A percentile compares a stretch with the other conserved stretches of the same genome.
phyloP scores from a whole-genome alignment of 2,329 filamentous ascomycete genomes.

The Calonectria pteridis region DNA sequence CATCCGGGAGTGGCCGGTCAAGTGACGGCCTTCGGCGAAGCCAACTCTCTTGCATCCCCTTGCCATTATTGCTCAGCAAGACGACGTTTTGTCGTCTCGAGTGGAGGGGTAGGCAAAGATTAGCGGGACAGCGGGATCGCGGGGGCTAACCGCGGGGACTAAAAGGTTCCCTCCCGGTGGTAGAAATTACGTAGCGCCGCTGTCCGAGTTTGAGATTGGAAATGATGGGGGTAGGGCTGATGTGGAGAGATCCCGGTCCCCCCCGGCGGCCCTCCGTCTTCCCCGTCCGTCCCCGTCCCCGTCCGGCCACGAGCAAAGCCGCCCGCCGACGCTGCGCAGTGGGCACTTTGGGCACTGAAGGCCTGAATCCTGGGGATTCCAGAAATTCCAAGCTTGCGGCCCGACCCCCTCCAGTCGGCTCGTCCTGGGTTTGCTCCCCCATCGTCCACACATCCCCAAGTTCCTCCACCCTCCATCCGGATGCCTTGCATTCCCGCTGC shows the following conservation, averaged over 20 bases:
- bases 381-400: conserved; percentile 13
- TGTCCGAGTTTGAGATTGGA: conserved; percentile 15
- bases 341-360: conserved; percentile 8
- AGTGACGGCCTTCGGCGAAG: conserved; percentile 2
- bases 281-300: conserved; percentile 15
- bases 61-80: background rate
- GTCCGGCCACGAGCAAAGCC: conserved; percentile 20
- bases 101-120: conserved; percentile 13
- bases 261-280: background rate
- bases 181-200: conserved; percentile 23
- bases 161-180: conserved; percentile 19
- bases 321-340: conserved; percentile 15
- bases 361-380: conserved; percentile 17
- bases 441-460: conserved; percentile 18
- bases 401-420: background rate
- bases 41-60: background rate
- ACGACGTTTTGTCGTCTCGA: background rate
- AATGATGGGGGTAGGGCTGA: conserved; percentile 29
- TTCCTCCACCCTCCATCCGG: conserved; percentile 15
- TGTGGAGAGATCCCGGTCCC: conserved; percentile 29
- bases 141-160: conserved; percentile 28
- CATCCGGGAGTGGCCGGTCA: conserved; percentile 37
- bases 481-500: conserved; percentile 26
- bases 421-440: background rate
- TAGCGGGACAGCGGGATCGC: conserved; percentile 23